These are phyloP conservation scores for Solanum rostratum DNA, from an alignment of 257 asterid species.

Conservation along the genomic window DNA sequence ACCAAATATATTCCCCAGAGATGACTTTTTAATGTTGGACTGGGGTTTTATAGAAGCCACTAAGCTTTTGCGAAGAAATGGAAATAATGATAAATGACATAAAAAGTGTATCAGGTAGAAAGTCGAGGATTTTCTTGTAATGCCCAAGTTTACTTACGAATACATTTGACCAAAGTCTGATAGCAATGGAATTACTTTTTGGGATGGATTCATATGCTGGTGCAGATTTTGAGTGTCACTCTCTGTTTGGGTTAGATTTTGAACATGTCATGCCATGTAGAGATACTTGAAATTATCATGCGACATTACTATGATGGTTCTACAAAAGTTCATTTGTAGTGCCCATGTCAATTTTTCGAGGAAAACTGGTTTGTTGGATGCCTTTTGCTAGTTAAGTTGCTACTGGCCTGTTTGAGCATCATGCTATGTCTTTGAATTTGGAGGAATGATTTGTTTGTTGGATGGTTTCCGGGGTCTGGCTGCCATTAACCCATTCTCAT, in stretches of 20 bases:
- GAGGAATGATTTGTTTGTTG: not conserved
- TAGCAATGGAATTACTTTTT: not conserved
- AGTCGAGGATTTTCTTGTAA: not conserved
- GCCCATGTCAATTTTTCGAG: not conserved
- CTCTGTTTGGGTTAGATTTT: not conserved
- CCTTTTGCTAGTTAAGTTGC: not conserved
- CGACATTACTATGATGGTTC: not conserved
- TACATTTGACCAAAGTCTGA: not conserved
- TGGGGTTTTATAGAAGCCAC: not conserved
- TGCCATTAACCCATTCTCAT: not conserved
- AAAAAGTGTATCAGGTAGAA: not conserved
- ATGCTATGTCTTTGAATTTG: not conserved
- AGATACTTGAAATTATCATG: not conserved
- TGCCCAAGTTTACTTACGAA: not conserved
- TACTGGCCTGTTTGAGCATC: not conserved
- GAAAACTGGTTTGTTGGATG: not conserved
- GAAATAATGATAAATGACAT: not conserved
- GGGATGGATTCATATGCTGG: not conserved
- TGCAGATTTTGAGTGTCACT: not conserved
- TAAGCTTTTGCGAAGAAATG: not conserved
- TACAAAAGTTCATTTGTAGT: not conserved
- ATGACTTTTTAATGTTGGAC: not conserved
- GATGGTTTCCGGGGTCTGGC: not conserved
- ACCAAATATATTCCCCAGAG: not conserved
- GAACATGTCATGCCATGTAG: not conserved